These are phyloP conservation scores for Neurospora sp. DNA, from an alignment of 495 filamentous ascomycete species.

Conservation along the genomic window DNA sequence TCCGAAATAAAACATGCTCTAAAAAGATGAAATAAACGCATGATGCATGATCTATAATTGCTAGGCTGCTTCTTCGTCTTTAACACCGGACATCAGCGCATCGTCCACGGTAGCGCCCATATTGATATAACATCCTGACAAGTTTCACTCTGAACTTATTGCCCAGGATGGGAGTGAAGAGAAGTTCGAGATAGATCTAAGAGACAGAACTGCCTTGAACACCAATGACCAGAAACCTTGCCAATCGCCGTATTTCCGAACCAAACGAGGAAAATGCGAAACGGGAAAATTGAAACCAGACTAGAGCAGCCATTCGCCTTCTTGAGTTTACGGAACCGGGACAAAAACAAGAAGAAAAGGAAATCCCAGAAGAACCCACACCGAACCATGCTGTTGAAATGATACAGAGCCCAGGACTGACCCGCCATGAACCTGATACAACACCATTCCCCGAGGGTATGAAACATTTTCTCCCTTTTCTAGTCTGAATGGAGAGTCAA, in stretches of 20 bases:
- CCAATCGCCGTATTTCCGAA: not conserved
- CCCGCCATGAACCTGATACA: not conserved
- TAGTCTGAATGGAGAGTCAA: slow-evolving; percentile 3
- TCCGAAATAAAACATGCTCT: not conserved
- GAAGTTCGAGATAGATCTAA: not conserved
- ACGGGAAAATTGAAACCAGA: not conserved
- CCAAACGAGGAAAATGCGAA: not conserved
- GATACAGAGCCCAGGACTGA: not conserved
- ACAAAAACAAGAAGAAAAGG: not conserved
- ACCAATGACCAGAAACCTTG: not conserved
- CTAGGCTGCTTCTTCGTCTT: not conserved
- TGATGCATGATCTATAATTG: not conserved
- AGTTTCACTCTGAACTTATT: not conserved
- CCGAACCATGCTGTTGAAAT: not conserved
- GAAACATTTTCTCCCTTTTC: not conserved
- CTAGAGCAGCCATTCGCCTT: not conserved
- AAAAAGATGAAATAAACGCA: not conserved
- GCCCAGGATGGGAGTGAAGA: not conserved
- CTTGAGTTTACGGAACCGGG: not conserved
- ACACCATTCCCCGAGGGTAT: not conserved
- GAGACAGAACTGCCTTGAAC: not conserved
- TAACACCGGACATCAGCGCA: not conserved
- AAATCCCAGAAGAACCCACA: not conserved
- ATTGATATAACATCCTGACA: not conserved
- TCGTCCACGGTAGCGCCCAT: not conserved